Evolutionary conservation across 2,329 filamentous ascomycete genomes (phyloP).

Genomic region (Ophiostoma ulmi): DNA sequence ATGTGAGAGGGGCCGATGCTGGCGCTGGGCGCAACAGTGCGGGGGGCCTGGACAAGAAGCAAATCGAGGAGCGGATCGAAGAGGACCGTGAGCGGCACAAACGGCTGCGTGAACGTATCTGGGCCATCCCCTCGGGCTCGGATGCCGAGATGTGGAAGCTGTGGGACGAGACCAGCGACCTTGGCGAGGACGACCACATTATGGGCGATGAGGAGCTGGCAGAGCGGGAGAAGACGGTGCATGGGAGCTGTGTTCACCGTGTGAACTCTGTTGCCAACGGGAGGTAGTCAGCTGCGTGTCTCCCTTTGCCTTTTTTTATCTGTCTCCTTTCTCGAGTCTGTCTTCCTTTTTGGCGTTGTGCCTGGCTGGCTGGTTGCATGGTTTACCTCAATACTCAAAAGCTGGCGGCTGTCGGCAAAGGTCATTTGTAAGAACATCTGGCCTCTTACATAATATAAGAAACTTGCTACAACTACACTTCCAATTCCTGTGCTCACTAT

Average conservation of each 20-base stretch:
- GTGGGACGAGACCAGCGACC: slow-evolving; percentile 82
- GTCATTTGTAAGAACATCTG: not conserved
- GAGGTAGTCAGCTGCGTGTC: not conserved
- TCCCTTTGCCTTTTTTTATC: not conserved
- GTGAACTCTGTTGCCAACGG: not conserved
- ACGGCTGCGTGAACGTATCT: slow-evolving; percentile 82
- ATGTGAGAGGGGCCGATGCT: not conserved
- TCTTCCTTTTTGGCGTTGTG: not conserved
- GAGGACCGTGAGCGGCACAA: slow-evolving; percentile 96
- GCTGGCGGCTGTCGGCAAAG: not conserved
- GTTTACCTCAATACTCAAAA: slow-evolving; percentile 1
- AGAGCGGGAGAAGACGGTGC: slow-evolving; percentile 40
- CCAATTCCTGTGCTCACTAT: not conserved
- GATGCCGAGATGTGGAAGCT: slow-evolving; percentile 70
- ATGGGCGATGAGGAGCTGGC: slow-evolving; percentile 67
- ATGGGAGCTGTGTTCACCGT: slow-evolving; percentile 39
- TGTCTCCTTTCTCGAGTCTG: not conserved
- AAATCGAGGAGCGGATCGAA: slow-evolving; percentile 93
- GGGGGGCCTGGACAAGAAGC: slow-evolving; percentile 65
- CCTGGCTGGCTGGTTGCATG: slow-evolving; percentile 8
- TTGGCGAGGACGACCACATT: slow-evolving; percentile 80
- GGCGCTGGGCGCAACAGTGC: slow-evolving; percentile 12
- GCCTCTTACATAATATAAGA: not conserved
- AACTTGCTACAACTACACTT: not conserved
- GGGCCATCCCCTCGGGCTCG: slow-evolving; percentile 68